Evolutionary conservation across 495 filamentous ascomycete genomes (phyloP).

Genomic region (Penicillium robsamsonii): DNA sequence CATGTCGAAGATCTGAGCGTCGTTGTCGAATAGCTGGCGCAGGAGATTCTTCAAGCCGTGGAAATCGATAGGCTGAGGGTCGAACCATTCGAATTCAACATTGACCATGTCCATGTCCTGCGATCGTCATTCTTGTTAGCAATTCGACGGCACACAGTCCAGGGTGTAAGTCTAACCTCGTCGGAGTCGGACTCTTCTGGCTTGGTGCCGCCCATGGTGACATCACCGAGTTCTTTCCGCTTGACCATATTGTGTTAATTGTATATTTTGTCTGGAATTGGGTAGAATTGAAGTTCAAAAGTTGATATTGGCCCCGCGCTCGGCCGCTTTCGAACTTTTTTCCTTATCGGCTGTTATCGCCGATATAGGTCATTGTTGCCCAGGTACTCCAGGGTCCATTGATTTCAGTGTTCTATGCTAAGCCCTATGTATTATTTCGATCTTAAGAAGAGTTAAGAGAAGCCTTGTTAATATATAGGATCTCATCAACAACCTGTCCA

Average conservation of each 20-base stretch:
- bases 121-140: constrained; percentile 1
- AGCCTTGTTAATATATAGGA: not conserved
- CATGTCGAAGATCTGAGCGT: constrained; percentile 79
- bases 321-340: constrained; percentile 33
- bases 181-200: constrained; percentile 38
- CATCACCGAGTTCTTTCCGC: constrained; percentile 47
- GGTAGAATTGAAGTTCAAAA: constrained; percentile 15
- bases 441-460: not conserved
- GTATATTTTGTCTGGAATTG: constrained; percentile 3
- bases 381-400: not conserved
- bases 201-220: constrained; percentile 42
- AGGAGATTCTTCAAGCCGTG: constrained; percentile 90
- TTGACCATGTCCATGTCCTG: constrained; percentile 88
- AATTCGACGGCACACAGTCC: not conserved
- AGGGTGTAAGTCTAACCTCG: constrained; percentile 34
- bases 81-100: constrained; percentile 98
- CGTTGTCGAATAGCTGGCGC: constrained; percentile 90
- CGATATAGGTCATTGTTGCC: not conserved
- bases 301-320: constrained; percentile 24
- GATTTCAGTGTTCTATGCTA: not conserved
- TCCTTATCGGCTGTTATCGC: constrained; percentile 28
- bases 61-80: constrained; percentile 90
- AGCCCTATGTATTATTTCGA: not conserved
- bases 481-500: not conserved
- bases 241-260: constrained; percentile 45